Conservation (phyloP, 202 grass and related monocot genomes). For the Schoenoplectus tabernaemontani region DNA sequence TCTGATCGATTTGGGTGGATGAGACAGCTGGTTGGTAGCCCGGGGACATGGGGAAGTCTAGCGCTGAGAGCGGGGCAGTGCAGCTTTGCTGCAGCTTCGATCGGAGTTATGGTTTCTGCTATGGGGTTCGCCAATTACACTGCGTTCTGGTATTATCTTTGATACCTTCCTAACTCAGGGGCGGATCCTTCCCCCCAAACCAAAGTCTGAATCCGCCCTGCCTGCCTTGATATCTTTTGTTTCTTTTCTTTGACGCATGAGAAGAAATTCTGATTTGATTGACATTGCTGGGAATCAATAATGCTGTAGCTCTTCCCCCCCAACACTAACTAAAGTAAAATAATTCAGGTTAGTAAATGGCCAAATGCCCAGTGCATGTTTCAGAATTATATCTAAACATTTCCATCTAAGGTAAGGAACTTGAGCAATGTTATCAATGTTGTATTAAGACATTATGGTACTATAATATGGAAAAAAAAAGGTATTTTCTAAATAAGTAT, state of each 20-base stretch:
- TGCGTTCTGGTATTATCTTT: slow-evolving; percentile 60
- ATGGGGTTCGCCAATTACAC: slow-evolving; percentile 79
- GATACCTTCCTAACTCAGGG: background rate
- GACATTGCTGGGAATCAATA: too few species aligned
- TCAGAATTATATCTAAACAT: background rate
- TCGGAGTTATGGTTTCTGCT: slow-evolving; percentile 61
- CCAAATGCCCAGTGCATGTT: background rate
- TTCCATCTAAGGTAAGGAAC: background rate
- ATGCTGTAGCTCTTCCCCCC: too few species aligned
- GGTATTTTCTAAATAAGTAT: background rate
- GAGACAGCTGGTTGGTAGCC: slow-evolving; percentile 54
- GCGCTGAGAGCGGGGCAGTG: slow-evolving; percentile 58
- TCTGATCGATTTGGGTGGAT: slow-evolving; percentile 31
- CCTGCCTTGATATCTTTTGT: background rate
- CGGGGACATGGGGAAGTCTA: slow-evolving; percentile 83
- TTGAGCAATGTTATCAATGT: background rate
- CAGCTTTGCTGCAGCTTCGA: slow-evolving; percentile 61
- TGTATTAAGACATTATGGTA: background rate
- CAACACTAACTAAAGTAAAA: too few species aligned
- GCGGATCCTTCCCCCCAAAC: too few species aligned
- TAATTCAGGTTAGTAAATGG: too few species aligned
- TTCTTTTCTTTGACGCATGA: background rate
- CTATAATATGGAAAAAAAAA: background rate
- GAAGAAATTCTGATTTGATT: slow-evolving; percentile 4
- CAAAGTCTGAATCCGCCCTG: too few species aligned